phyloP scores from a whole-genome alignment of 805 yeast genomes.

The Pachysolen tannophilus region DNA sequence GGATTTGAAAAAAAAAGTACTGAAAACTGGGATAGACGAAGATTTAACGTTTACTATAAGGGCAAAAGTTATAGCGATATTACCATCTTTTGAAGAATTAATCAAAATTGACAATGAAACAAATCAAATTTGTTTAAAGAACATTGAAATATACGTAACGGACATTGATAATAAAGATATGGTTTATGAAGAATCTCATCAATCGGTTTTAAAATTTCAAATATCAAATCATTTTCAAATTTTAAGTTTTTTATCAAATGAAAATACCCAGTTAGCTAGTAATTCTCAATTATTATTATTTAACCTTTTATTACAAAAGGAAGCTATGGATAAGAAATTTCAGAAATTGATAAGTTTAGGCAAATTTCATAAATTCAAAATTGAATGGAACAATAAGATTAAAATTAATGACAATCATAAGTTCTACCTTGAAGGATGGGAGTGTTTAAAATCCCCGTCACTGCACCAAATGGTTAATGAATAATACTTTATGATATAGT shows the following conservation, averaged over 20 bases:
- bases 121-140: neutral
- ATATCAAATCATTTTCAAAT: slow-evolving; percentile 6
- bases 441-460: neutral
- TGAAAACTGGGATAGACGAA: neutral
- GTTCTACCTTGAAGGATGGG: slow-evolving; percentile 4
- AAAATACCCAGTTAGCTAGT: slow-evolving; percentile 3
- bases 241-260: slow-evolving; percentile 4
- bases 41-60: neutral
- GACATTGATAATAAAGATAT: neutral
- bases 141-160: neutral
- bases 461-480: neutral
- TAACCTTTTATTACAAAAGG: neutral
- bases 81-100: neutral
- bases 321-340: neutral
- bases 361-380: neutral
- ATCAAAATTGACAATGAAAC: neutral
- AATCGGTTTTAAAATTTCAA: too few species aligned
- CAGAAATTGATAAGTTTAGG: neutral
- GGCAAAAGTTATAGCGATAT: neutral
- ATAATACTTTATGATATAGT: neutral
- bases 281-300: slow-evolving; percentile 4
- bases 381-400: slow-evolving; percentile 3
- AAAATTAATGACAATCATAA: neutral
- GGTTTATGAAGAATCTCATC: too few species aligned
- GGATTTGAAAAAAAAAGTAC: neutral